These are phyloP conservation scores for Ehretia macrophylla DNA, from an alignment of 257 asterid genomes.

Conservation along the genomic window DNA sequence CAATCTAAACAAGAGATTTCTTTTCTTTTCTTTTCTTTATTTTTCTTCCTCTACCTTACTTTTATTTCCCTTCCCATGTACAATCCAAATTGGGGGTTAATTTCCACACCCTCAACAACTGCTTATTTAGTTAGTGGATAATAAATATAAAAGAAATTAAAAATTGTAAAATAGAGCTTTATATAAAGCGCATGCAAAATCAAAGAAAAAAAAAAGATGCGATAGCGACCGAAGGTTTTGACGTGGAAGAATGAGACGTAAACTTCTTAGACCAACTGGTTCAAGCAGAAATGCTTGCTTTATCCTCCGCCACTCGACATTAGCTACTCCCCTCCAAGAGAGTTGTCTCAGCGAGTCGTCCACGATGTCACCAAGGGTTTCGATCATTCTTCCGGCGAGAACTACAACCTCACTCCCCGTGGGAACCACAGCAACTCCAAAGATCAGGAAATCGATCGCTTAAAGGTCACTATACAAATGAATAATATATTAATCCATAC, in stretches of 20 bases:
- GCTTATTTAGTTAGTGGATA: too few species aligned
- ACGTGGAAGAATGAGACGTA: slow-evolving; percentile 57
- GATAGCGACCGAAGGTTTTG: slow-evolving; percentile 64
- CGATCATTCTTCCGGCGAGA: slow-evolving; percentile 1
- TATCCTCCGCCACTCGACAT: slow-evolving; percentile 29
- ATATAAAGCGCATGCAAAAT: neutral
- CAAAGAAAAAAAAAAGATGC: neutral
- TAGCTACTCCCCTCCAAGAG: slow-evolving; percentile 76
- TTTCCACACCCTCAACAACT: too few species aligned
- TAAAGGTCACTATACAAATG: slow-evolving; percentile 44
- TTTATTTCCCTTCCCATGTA: too few species aligned
- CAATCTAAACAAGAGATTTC: too few species aligned
- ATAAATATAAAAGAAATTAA: too few species aligned
- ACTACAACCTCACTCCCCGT: neutral
- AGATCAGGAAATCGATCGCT: slow-evolving; percentile 40
- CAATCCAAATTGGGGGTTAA: too few species aligned
- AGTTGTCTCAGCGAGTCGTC: slow-evolving; percentile 61
- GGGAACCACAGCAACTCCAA: slow-evolving; percentile 14
- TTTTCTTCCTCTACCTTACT: too few species aligned
- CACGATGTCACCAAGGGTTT: slow-evolving; percentile 3
- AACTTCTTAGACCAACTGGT: slow-evolving; percentile 42
- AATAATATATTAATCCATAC: neutral
- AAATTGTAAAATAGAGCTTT: neutral
- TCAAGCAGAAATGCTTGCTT: slow-evolving; percentile 41
- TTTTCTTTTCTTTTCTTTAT: too few species aligned